Percentiles rank a stretch among this genome's conserved stretches.
These are phyloP conservation scores for Pleochaeta shiraiana DNA, from an alignment of 2,329 filamentous ascomycete species.

Conservation along the genomic window DNA sequence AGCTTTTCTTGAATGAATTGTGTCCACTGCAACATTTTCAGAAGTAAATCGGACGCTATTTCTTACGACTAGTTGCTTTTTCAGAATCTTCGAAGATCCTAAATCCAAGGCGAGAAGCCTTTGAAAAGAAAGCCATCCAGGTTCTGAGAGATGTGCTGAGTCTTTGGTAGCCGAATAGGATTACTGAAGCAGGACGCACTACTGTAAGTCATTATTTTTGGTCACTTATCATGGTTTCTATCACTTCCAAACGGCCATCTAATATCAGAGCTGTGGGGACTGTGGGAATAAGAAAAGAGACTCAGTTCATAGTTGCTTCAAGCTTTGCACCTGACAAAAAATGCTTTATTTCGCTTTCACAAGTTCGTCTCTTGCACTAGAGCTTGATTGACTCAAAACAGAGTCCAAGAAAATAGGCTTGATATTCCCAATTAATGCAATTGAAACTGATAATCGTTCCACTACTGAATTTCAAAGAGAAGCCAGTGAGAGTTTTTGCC, in stretches of 20 bases:
- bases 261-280: not conserved
- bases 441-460: not conserved
- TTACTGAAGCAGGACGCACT: not conserved
- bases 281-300: not conserved
- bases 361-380: not conserved
- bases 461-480: not conserved
- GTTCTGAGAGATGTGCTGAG: not conserved
- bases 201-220: not conserved
- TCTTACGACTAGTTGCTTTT: not conserved
- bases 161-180: not conserved
- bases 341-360: not conserved
- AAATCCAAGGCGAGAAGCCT: not conserved
- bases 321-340: not conserved
- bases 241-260: not conserved
- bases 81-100: not conserved
- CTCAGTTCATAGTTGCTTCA: not conserved
- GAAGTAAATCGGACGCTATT: not conserved
- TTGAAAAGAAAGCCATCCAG: conserved; percentile 1
- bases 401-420: not conserved
- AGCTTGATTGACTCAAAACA: not conserved
- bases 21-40: not conserved
- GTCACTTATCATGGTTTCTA: not conserved
- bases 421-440: not conserved
- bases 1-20: not conserved
- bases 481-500: not conserved